Evolutionary conservation across 495 filamentous ascomycete species (phyloP), one percentile per base, ranked within the genome.

Genomic region (Haplographium delicatum): DNA sequence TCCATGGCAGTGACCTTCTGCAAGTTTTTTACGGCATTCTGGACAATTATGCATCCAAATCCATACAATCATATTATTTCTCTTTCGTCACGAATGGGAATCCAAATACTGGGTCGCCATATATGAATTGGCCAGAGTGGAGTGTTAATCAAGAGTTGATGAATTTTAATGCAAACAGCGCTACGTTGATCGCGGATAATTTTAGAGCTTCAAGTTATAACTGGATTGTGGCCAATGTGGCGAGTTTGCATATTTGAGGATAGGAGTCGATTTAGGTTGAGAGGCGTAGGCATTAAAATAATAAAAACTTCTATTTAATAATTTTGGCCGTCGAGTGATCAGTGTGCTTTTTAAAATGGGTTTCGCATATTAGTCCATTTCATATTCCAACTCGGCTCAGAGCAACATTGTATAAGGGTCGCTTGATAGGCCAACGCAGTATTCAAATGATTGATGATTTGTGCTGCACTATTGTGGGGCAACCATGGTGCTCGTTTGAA

Each of bases 81-180:
- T 78, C 74, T 28, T 89, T 88, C 60, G 62, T 86, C 2, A 75
- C 85, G 54, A 76, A 78, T 18, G 64, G 78, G 41, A 78, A 89
- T 56, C 83, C 84, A 4, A 89, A 88, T 57, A 58, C 68, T 22
- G 69, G 66, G 2, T 58, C 67, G 4, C 67, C 11, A 43, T 66
- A 46, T 23, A 67, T 62, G 40, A 44, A 72, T 1, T 89, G 85
- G 85, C 85, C 84, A 30, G 66, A 79, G 60, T 89, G 82, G 71
- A 68, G 63, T 20, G 63, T 66, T 18, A 64, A 68, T 3, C 66
- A 73, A 34, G 56, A 77, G 59, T 45, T 87, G 40, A 73, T 85
- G 72, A 67, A 84, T 31, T 80, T 85, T 56, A 71, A 72, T 51
- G 70, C 64, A 9, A 58, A 73, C 33, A 47, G 43, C 25, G 71